Evolutionary conservation across 257 asterid species (phyloP).

Genomic region (Plantago major): DNA sequence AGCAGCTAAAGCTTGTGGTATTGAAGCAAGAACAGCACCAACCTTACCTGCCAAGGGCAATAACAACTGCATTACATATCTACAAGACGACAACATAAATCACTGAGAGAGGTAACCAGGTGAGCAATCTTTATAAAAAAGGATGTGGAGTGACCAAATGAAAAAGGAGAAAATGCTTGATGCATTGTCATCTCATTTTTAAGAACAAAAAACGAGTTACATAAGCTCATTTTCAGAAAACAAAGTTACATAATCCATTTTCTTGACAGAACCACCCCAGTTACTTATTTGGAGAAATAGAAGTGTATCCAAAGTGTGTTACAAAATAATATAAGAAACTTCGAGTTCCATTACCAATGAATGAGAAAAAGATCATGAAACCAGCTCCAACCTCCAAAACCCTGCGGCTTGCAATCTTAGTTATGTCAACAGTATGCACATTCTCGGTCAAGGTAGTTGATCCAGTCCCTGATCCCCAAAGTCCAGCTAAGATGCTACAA

Average conservation of each 20-base stretch:
- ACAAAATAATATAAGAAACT: slow-evolving; percentile 1
- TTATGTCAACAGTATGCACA: slow-evolving; percentile 64
- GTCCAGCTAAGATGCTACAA: slow-evolving; percentile 91
- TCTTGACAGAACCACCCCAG: slow-evolving; percentile 5
- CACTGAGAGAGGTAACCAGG: not conserved
- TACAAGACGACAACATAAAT: not conserved
- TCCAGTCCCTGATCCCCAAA: slow-evolving; percentile 96
- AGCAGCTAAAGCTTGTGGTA: slow-evolving; percentile 96
- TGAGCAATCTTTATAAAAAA: not conserved
- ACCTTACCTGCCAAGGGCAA: slow-evolving; percentile 61
- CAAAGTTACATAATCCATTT: not conserved
- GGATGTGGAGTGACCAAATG: not conserved
- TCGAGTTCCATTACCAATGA: slow-evolving; percentile 48
- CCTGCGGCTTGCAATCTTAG: slow-evolving; percentile 79
- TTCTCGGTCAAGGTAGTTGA: slow-evolving; percentile 89
- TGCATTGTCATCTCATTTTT: too few relatives aligned
- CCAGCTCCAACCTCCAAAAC: slow-evolving; percentile 74
- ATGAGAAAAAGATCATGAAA: slow-evolving; percentile 78
- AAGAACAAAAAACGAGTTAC: too few relatives aligned
- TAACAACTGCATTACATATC: slow-evolving; percentile 11
- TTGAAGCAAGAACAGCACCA: slow-evolving; percentile 94
- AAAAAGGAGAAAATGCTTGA: not conserved
- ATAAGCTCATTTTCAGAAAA: too few relatives aligned
- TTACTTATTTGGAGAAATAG: not conserved
- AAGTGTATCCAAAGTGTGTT: not conserved